Conservation (phyloP, 257 asterid genomes). For the Solanum rostratum region DNA sequence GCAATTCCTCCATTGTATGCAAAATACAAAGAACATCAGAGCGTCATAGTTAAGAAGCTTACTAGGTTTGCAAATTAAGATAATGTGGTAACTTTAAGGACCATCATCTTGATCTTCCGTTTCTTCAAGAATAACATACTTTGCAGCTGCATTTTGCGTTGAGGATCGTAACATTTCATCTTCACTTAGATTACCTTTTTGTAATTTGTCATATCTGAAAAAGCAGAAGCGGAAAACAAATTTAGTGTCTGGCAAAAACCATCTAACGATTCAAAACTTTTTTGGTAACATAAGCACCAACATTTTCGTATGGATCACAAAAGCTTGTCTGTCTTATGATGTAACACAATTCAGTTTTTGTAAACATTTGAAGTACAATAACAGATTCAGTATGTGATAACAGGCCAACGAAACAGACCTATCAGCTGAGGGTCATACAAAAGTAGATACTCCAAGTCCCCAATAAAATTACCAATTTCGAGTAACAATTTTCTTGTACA, state of each 20-base stretch:
- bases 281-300: background rate
- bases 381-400: background rate
- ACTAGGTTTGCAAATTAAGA: slow-evolving; percentile 16
- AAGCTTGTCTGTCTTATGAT: background rate
- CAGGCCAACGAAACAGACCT: background rate
- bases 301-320: background rate
- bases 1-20: background rate
- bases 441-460: background rate
- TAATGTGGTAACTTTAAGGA: slow-evolving; percentile 15
- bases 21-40: background rate
- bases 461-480: background rate
- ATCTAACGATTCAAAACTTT: background rate
- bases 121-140: slow-evolving; percentile 81
- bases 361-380: background rate
- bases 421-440: background rate
- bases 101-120: slow-evolving; percentile 58
- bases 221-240: background rate
- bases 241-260: background rate
- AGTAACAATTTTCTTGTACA: background rate
- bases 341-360: background rate
- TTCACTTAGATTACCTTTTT: slow-evolving; percentile 34
- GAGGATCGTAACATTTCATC: slow-evolving; percentile 17
- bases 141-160: slow-evolving; percentile 25
- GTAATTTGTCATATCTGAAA: slow-evolving; percentile 62
- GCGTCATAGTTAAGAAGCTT: slow-evolving; percentile 7